These are phyloP conservation scores for Brachypodium distachyon DNA, from an alignment of 202 grass and related monocot species.

Conservation along the genomic window DNA sequence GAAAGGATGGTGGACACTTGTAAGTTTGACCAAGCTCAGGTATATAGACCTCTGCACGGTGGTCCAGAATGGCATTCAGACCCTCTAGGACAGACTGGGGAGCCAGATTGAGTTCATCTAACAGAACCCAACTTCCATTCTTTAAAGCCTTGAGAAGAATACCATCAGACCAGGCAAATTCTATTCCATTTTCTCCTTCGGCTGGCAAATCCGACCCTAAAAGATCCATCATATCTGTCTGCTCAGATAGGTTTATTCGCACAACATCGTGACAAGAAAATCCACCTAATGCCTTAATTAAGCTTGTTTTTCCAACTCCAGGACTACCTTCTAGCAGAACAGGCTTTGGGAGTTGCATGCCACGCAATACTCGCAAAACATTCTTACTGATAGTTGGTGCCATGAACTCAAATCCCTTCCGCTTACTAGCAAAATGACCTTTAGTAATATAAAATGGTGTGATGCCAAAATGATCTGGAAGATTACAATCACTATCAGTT, in stretches of 20 bases:
- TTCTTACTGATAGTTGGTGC: conserved; percentile 87
- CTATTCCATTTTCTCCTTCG: conserved; percentile 66
- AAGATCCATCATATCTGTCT: conserved; percentile 99
- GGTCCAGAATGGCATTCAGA: conserved; percentile 92
- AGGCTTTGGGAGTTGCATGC: conserved; percentile 90
- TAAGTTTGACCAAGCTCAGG: conserved; percentile 76
- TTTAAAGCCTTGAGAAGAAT: conserved; percentile 99
- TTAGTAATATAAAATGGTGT: conserved; percentile 64
- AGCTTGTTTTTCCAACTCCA: conserved; percentile 94
- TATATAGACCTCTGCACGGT: conserved; percentile 96
- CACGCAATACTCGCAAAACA: conserved; percentile 78
- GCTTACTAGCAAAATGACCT: conserved; percentile 58
- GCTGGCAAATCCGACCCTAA: conserved; percentile 83
- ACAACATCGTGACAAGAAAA: conserved; percentile 83
- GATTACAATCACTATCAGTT: conserved; percentile 19
- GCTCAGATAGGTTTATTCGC: conserved; percentile 92
- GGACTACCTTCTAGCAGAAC: conserved; percentile 94
- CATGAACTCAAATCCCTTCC: conserved; percentile 51
- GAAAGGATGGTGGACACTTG: conserved; percentile 78
- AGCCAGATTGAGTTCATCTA: conserved; percentile 98
- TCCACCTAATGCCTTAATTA: conserved; percentile 70
- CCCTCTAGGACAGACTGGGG: conserved; percentile 94
- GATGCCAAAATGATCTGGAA: conserved; percentile 59
- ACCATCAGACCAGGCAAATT: conserved; percentile 96
- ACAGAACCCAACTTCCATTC: conserved; percentile 88